phyloP scores from a whole-genome alignment of 2,329 filamentous ascomycete species.

The Colletotrichum ledebouriae region DNA sequence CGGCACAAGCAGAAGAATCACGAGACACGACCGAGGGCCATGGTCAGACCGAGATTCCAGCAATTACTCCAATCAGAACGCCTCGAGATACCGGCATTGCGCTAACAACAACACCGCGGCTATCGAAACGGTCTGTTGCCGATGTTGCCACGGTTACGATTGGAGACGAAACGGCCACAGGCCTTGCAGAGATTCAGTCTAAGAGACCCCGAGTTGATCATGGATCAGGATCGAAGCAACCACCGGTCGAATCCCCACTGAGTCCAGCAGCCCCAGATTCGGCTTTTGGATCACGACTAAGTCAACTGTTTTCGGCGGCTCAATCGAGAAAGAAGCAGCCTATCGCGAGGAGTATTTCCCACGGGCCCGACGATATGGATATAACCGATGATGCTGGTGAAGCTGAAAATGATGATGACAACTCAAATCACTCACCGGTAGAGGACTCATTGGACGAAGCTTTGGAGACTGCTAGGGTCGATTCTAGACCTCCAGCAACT shows the following conservation, averaged over 20 bases:
- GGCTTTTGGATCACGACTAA: slow-evolving; percentile 59
- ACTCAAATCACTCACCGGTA: neutral
- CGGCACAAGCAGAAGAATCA: neutral
- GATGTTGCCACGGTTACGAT: slow-evolving; percentile 83
- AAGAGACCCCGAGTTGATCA: slow-evolving; percentile 49
- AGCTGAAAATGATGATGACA: neutral
- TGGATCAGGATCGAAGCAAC: neutral
- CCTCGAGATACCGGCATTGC: slow-evolving; percentile 6
- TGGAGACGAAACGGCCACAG: slow-evolving; percentile 75
- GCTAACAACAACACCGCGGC: slow-evolving; percentile 13
- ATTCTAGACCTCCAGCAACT: neutral
- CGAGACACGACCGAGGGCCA: slow-evolving; percentile 6
- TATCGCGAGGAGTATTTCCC: too few species aligned
- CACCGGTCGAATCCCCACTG: neutral
- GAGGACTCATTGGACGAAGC: neutral
- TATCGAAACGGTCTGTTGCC: slow-evolving; percentile 67
- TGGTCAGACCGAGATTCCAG: slow-evolving; percentile 44
- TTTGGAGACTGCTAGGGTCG: neutral
- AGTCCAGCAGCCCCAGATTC: slow-evolving; percentile 45
- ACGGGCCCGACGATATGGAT: neutral
- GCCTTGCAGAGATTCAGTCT: slow-evolving; percentile 71
- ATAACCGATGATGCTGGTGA: neutral
- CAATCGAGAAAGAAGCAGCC: slow-evolving; percentile 36
- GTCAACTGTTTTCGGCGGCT: slow-evolving; percentile 59
- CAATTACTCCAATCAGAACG: slow-evolving; percentile 23